phyloP scores from a whole-genome alignment of 768 basidiomycete genomes.

The Pleurotus salmoneostramineus region DNA sequence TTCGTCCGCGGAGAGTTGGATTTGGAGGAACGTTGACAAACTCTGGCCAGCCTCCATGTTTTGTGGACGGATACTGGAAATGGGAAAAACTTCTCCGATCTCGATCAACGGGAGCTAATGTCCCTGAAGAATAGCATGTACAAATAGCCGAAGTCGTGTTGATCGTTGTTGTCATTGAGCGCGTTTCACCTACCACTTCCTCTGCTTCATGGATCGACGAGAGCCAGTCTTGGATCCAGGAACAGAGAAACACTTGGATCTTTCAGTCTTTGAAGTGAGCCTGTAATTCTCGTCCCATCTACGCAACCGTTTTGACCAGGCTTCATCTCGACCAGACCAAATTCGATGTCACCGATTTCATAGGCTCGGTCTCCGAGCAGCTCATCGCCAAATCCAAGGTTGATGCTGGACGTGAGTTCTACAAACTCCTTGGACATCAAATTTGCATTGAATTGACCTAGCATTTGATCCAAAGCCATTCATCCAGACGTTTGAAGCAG shows the following conservation, averaged over 20 bases:
- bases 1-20: slow-evolving; percentile 68
- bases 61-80: neutral
- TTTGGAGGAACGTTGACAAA: slow-evolving; percentile 62
- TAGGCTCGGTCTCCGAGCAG: slow-evolving; percentile 82
- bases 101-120: neutral
- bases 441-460: slow-evolving; percentile 22
- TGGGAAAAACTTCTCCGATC: neutral
- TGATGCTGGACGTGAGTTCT: slow-evolving; percentile 66
- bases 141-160: neutral
- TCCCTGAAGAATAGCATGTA: neutral
- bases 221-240: neutral
- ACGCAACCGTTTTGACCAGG: slow-evolving; percentile 1
- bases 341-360: slow-evolving; percentile 90
- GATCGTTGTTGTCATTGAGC: neutral
- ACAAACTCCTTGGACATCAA: neutral
- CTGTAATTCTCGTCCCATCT: neutral
- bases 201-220: neutral
- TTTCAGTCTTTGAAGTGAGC: slow-evolving; percentile 53
- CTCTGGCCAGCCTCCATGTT: slow-evolving; percentile 46
- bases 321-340: slow-evolving; percentile 51
- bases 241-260: slow-evolving; percentile 7
- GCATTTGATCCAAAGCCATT: slow-evolving; percentile 96
- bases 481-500: slow-evolving; percentile 86
- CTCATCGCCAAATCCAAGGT: slow-evolving; percentile 83
- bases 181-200: neutral